Base-by-base conservation (phyloP, 2,329 filamentous ascomycete species). In the Trichoderma endophyticum region DNA sequence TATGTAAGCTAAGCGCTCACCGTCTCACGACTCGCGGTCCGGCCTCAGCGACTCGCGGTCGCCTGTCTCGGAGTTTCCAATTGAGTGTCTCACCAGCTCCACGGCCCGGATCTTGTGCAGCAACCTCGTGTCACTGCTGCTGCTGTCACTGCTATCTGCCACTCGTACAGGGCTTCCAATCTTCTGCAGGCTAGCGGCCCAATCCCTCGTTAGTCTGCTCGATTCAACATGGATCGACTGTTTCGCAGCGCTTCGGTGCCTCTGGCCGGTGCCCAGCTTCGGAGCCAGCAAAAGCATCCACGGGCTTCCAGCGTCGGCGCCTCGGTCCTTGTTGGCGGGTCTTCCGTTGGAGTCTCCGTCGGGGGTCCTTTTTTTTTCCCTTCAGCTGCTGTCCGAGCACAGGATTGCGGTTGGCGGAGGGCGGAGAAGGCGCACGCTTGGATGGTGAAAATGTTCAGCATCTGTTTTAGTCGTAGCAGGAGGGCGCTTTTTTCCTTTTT, bases 371-470 rank as follows among this genome's bases (percentile, higher is more conserved):
- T 62, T 28, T 26, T 63, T 43, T 6, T 3, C 14, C 39, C 36
- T 26, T 60, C 30, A 32, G 60, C 67, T n/a, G 26, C 39, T 70
- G 39, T 36, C 67, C 57, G 67, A 62, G 56, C 51, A 56, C 68
- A 71, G 60, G 39, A 51, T 30, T 48, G 68, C 68, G 60, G 60
- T 70, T 70, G 68, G 68, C 60, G 60, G 60, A 57, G 21, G 43
- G 36, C 59, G 68, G 59, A 71, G 68, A 71, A 64, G 68, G 68
- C 60, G 68, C 67, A 63, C 67, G 66, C 66, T 69, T 69, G 66
- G 54, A 63, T 48, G 59, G 48, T 62, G 60, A 51, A 70, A 51
- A 62, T 62, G 39, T 30, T 59, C 43, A 48, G 54, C 67, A 62
- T 70, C 28, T 26, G 60, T n/a, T 63, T 57, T 39, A 36, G 48